These are phyloP conservation scores for Xylaria bambusicola DNA, from an alignment of 495 filamentous ascomycete genomes.

Conservation along the genomic window DNA sequence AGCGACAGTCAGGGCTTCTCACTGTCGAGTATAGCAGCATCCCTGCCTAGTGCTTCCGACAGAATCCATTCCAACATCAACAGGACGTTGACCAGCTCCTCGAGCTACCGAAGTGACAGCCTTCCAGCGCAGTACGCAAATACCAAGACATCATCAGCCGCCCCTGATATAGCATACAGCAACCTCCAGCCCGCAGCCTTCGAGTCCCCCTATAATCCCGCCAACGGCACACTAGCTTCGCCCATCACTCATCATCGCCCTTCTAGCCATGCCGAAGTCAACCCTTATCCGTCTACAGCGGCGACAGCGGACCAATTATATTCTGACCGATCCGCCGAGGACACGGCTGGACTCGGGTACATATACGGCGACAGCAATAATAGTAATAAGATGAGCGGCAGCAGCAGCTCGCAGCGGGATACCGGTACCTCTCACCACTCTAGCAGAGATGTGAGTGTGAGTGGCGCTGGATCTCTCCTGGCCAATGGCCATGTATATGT, in stretches of 20 bases:
- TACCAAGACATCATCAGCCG: slow-evolving; percentile 22
- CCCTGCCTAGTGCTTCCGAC: slow-evolving; percentile 38
- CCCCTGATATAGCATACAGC: slow-evolving; percentile 26
- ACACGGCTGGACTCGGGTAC: slow-evolving; percentile 26
- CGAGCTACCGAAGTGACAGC: slow-evolving; percentile 25
- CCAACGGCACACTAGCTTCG: slow-evolving; percentile 4
- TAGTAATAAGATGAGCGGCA: too few species aligned
- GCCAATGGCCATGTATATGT: slow-evolving; percentile 37
- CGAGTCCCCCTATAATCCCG: slow-evolving; percentile 20
- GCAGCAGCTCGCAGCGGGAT: slow-evolving; percentile 3
- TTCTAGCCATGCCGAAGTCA: slow-evolving; percentile 12
- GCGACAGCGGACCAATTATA: slow-evolving; percentile 19
- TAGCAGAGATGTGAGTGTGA: slow-evolving; percentile 17
- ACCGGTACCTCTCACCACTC: slow-evolving; percentile 26
- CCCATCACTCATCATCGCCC: slow-evolving; percentile 12
- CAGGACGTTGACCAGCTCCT: slow-evolving; percentile 30
- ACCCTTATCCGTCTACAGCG: slow-evolving; percentile 10
- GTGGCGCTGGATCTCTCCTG: slow-evolving; percentile 20
- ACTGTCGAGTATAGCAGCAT: slow-evolving; percentile 42
- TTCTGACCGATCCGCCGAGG: slow-evolving; percentile 22
- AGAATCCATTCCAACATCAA: slow-evolving; percentile 29
- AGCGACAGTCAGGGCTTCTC: slow-evolving; percentile 40
- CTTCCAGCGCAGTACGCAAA: slow-evolving; percentile 20
- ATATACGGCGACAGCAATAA: slow-evolving; percentile 27
- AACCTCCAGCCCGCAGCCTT: slow-evolving; percentile 23